Base-by-base conservation (phyloP, 2,329 filamentous ascomycete species). In the Pezicula neosporulosa region DNA sequence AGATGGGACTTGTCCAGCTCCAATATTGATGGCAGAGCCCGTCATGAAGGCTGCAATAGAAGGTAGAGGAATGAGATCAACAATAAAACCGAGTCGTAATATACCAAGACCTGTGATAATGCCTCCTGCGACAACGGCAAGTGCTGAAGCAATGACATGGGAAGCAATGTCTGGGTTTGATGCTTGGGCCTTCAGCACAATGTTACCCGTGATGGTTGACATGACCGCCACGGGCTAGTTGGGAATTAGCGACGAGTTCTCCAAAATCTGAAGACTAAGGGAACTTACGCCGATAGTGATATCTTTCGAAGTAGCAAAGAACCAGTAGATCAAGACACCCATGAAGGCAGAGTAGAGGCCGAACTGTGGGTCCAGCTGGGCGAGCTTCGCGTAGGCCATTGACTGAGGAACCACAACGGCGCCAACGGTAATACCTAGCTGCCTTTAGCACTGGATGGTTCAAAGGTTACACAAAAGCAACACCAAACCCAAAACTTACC, bases 1-100 rank as follows among this genome's bases (percentile, higher is more conserved):
- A 2, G 80, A 79, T 1, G 89, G 87, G 5, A 97, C 77, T 69
- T 99, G 94, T 33, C 94, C 92, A 21, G 83, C 80, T 15, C 82
- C 85, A 65, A 99, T 97, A 62, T 82, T 96, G 68, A 99, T 80
- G 49, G 93, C 91, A 5, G 93, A 96, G 2, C 93, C 93, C 0
- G 94, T 97, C 89, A 97, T 97, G 75, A 96, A 97, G 3, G 94
- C 91, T 0, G 89, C 92, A 49, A 97, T 89, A 0, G 92, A 89
- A 1, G 90, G 86, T 50, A 97, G 82, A 1, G 94, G 89, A 62
- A 97, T 97, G 63, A 97, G 81, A 59, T 97, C 91, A 44, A 97
- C 91, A 47, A 97, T 85, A 83, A 91, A 96, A 6, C 94, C 93
- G 36, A 86, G 80, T 44, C 92, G 85, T 41, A 89, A 73, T 3